These are phyloP conservation scores for Penicillium hesseltinei DNA, from an alignment of 2,329 filamentous ascomycete genomes.

Conservation along the genomic window DNA sequence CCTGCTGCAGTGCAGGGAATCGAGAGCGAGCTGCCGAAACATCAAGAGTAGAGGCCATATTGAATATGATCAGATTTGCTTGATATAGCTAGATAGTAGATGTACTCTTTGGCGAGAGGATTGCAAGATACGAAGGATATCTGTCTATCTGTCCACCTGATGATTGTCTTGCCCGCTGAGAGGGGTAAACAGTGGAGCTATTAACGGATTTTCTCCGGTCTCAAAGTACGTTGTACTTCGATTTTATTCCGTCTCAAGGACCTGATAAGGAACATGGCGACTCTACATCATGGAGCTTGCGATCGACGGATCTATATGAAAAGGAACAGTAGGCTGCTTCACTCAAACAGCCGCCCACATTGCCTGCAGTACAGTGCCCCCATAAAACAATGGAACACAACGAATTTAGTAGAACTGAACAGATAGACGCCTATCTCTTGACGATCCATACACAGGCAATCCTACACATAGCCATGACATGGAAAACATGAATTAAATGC, in stretches of 20 bases:
- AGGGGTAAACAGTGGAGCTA: conserved; percentile 17
- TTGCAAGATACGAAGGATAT: neutral
- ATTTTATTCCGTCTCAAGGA: neutral
- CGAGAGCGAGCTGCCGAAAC: conserved; percentile 56
- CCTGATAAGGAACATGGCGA: no score
- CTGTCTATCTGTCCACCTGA: neutral
- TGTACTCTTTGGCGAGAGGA: neutral
- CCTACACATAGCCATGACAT: neutral
- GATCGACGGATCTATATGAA: neutral
- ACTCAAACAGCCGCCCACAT: neutral
- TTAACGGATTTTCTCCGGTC: conserved; percentile 13
- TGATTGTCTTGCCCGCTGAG: neutral
- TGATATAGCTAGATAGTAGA: neutral
- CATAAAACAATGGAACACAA: neutral
- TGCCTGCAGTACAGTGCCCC: neutral
- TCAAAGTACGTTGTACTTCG: conserved; percentile 36
- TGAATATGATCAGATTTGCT: conserved; percentile 11
- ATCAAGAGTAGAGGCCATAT: conserved; percentile 47
- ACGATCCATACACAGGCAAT: neutral
- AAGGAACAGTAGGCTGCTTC: neutral
- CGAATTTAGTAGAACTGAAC: no score
- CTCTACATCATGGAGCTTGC: neutral
- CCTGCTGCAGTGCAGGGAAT: conserved; percentile 66
- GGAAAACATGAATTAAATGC: conserved; percentile 3
- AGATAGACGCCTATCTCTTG: neutral